Conservation (phyloP, 2,329 filamentous ascomycete genomes). For the Cordyceps farinosa region DNA sequence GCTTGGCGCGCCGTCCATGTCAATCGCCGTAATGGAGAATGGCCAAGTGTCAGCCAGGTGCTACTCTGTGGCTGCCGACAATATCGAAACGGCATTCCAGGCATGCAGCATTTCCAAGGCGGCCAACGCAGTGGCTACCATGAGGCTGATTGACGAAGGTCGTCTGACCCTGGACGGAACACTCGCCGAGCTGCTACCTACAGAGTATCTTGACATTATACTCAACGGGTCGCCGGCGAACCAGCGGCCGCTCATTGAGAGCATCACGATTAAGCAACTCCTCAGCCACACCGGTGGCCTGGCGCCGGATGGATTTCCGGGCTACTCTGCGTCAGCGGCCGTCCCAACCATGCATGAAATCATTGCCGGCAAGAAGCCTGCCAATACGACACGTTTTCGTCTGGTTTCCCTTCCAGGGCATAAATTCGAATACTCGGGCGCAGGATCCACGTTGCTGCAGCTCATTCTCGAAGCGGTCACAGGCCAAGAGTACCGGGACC, state of each 20-base stretch:
- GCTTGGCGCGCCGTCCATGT: conserved; percentile 20
- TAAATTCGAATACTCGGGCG: conserved; percentile 18
- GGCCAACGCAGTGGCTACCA: conserved; percentile 17
- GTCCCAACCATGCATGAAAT: conserved; percentile 18
- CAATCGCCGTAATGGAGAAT: conserved; percentile 21
- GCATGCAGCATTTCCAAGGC: conserved; percentile 24
- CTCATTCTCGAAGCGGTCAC: conserved; percentile 20
- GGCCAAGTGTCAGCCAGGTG: conserved; percentile 20
- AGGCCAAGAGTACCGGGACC: conserved; percentile 14
- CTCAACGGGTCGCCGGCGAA: conserved; percentile 9
- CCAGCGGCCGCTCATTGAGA: conserved; percentile 6
- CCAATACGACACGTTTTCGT: conserved; percentile 16
- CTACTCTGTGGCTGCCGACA: conserved; percentile 17
- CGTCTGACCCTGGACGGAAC: conserved; percentile 15
- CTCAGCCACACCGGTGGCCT: conserved; percentile 22
- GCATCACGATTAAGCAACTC: conserved; percentile 20
- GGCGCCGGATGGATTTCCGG: conserved; percentile 15
- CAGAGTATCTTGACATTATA: conserved; percentile 14
- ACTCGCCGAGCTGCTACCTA: conserved; percentile 17
- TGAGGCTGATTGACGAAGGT: conserved; percentile 21
- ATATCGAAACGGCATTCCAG: conserved; percentile 21
- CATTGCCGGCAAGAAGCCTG: conserved; percentile 19
- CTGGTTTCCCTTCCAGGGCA: conserved; percentile 18
- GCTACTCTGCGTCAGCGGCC: conserved; percentile 12
- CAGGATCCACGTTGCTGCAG: conserved; percentile 20